Base-by-base conservation (phyloP, 768 basidiomycete genomes). In the Serendipita sp. region DNA sequence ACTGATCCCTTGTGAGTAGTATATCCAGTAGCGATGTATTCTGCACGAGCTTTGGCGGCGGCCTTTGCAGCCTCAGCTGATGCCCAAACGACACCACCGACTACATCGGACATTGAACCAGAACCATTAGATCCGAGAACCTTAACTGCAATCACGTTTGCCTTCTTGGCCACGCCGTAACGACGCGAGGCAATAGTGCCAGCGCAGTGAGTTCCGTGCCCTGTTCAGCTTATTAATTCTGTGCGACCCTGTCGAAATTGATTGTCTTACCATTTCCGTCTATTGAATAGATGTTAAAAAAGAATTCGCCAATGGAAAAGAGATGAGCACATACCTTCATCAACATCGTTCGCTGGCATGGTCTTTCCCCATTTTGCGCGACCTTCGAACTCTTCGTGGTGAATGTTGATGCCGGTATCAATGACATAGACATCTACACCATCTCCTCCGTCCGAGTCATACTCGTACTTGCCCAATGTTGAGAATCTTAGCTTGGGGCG, bases 131-230 rank as follows among this genome's bases (percentile, higher is more conserved):
- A 84, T n/a, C 93, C 92, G 53, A 97, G 82, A 18, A 91, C 90
- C 78, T 94, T 95, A 74, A 95, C 91, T 37, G 92, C 92, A 67
- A 87, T 79, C 68, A 95, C 80, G 66, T 90, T 80, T 64, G 93
- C 95, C 66, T 80, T 80, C 84, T 99, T 98, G 62, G 96, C 93
- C 50, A 99, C 92, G 75, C 96, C 96, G 70, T 91, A 98, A 75
- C 85, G 88, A 70, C 77, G 76, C 3, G 90, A 92, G n/a, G 86
- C 96, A 68, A 98, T 94, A 34, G 94, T 99, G 63, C 94, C 94
- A 52, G 94, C 93, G 69, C 91, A 94, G 73, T 94, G 92, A 36
- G 88, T 82, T 44, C 65, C 63, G 64, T 34, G 29, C 23, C 29
- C 36, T 37, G 16, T 65, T 11, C 40, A 8, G 63, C n/a, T 64